phyloP scores from a whole-genome alignment of 176 grass and related monocot genomes.

The Eremochloa ophiuroides region DNA sequence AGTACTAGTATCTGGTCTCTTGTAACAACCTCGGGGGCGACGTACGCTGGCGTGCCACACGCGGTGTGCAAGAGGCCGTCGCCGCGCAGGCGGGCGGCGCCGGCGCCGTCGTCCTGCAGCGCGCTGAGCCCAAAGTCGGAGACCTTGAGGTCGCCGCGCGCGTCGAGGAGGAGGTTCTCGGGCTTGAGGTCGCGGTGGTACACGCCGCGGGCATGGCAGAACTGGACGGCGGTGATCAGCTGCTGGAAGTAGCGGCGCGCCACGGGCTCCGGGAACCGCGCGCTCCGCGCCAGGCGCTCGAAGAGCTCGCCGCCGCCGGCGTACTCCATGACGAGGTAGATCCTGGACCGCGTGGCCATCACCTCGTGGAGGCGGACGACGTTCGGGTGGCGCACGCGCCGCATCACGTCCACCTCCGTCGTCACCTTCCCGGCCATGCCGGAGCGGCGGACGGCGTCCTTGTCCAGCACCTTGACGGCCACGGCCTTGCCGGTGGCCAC shows the following conservation, averaged over 20 bases:
- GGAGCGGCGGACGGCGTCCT: slow-evolving; percentile 58
- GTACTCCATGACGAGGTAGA: slow-evolving; percentile 96
- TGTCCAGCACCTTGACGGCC: slow-evolving; percentile 84
- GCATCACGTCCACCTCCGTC: slow-evolving; percentile 73
- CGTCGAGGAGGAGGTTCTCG: slow-evolving; percentile 90
- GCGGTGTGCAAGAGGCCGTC: slow-evolving; percentile 81
- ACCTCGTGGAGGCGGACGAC: slow-evolving; percentile 83
- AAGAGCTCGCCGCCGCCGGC: slow-evolving; percentile 83
- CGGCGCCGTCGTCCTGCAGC: slow-evolving; percentile 3
- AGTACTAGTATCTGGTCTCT: no score
- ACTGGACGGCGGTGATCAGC: slow-evolving; percentile 71
- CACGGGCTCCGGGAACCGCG: slow-evolving; percentile 58
- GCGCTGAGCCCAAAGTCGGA: slow-evolving; percentile 88
- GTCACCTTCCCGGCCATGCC: slow-evolving; percentile 64
- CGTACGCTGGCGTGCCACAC: slow-evolving; percentile 88
- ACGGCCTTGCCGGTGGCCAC: slow-evolving; percentile 48
- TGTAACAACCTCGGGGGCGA: slow-evolving; percentile 68
- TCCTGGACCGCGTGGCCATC: slow-evolving; percentile 85
- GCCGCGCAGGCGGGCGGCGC: slow-evolving; percentile 31
- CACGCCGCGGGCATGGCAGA: slow-evolving; percentile 89
- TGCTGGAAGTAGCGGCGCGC: slow-evolving; percentile 86
- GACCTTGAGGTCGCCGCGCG: slow-evolving; percentile 78
- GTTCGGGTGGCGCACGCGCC: slow-evolving; percentile 69
- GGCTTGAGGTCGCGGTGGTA: slow-evolving; percentile 97
- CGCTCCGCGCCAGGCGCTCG: slow-evolving; percentile 41